Evolutionary conservation across 805 yeast species (phyloP).

Genomic region (Middelhovenomyces tepae): DNA sequence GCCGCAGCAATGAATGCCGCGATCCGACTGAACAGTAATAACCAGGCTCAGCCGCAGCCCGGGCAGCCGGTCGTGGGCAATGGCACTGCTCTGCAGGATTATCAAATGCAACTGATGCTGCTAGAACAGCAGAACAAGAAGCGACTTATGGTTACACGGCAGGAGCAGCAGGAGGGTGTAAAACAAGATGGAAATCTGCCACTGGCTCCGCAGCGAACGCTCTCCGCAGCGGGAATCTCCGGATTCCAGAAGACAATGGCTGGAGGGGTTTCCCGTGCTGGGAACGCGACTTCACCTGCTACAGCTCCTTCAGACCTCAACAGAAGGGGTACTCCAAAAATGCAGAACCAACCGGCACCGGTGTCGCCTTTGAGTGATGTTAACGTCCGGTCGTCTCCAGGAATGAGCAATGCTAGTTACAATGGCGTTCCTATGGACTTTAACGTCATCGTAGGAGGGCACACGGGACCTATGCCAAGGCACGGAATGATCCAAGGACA

Average conservation of each 20-base stretch:
- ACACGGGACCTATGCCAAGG: constrained; percentile 13
- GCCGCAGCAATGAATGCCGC: too few relatives aligned
- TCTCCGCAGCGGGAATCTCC: too few relatives aligned
- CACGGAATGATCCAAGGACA: constrained; percentile 7
- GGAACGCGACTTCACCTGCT: too few relatives aligned
- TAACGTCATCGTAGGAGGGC: constrained; percentile 23
- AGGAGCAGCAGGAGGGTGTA: constrained; percentile 24
- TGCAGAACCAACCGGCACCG: constrained; percentile 22
- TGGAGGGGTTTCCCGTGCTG: too few relatives aligned
- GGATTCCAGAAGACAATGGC: too few relatives aligned
- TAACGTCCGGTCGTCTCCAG: constrained; percentile 9
- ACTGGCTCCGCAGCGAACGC: constrained; percentile 3
- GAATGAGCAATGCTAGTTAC: constrained; percentile 9
- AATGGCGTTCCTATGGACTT: constrained; percentile 23
- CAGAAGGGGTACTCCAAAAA: constrained; percentile 23
- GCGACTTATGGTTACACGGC: constrained; percentile 38
- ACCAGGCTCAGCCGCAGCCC: constrained; percentile 8
- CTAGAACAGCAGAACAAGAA: constrained; percentile 70
- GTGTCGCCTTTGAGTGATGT: constrained; percentile 19
- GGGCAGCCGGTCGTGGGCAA: constrained; percentile 20
- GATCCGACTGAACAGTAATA: too few relatives aligned
- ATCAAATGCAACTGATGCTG: constrained; percentile 68
- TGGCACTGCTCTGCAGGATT: constrained; percentile 63
- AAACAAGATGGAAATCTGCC: constrained; percentile 3
- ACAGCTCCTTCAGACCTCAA: constrained; percentile 2